These are phyloP conservation scores for Alternaria brassicae DNA, from an alignment of 2,329 filamentous ascomycete genomes.

Conservation along the genomic window DNA sequence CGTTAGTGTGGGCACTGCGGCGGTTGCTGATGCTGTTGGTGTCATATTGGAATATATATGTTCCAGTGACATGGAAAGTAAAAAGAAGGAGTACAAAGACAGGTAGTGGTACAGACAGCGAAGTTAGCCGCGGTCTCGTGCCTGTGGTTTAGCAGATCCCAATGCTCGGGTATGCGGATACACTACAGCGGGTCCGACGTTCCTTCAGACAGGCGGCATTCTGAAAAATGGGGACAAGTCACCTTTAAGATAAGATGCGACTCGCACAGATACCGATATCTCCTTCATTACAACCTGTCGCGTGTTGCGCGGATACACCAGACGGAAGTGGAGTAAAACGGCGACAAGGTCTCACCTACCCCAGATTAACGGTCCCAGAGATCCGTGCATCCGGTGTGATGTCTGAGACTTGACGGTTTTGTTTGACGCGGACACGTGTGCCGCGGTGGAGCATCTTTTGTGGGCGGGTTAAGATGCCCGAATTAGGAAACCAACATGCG, in stretches of 20 bases:
- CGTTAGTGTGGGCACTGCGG: slow-evolving; percentile 37
- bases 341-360: slow-evolving; percentile 15
- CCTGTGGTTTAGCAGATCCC: slow-evolving; percentile 7
- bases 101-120: slow-evolving; percentile 1
- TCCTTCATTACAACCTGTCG: background rate
- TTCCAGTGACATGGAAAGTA: slow-evolving; percentile 2
- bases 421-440: slow-evolving; percentile 9
- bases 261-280: background rate
- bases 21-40: slow-evolving; percentile 20
- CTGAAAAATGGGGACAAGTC: slow-evolving; percentile 2
- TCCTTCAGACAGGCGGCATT: slow-evolving; percentile 7
- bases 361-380: slow-evolving; percentile 3
- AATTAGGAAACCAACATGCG: slow-evolving; percentile 17
- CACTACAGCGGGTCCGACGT: slow-evolving; percentile 8
- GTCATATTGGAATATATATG: slow-evolving; percentile 20
- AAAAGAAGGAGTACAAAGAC: background rate
- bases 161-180: slow-evolving; percentile 15
- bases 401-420: slow-evolving; percentile 3
- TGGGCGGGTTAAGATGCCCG: slow-evolving; percentile 18
- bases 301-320: slow-evolving; percentile 14
- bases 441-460: slow-evolving; percentile 17
- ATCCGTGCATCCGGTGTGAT: slow-evolving; percentile 1
- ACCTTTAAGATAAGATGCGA: slow-evolving; percentile 9
- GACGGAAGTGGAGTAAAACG: slow-evolving; percentile 22
- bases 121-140: slow-evolving; percentile 14